Evolutionary conservation across 2,329 filamentous ascomycete species (phyloP), one percentile per base, ranked within the genome.

Genomic region (Fusarium graminum): DNA sequence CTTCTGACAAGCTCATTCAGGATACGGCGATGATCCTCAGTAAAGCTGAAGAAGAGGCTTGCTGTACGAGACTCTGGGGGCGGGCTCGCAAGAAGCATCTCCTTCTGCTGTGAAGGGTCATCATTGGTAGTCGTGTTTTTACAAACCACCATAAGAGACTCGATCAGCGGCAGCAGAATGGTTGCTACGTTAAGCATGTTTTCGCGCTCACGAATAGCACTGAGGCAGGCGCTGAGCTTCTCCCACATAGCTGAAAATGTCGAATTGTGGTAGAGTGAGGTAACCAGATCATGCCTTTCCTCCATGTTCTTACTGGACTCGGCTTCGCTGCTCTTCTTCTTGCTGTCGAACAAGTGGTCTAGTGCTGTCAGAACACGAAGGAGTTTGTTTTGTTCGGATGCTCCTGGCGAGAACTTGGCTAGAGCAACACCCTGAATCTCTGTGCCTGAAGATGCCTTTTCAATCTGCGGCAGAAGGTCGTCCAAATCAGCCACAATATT

Each of bases 111-210:
- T 44, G 80, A 73, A 11, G 75, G 91, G 26, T 88, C 81, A 62
- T 95, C 92, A 74, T 89, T 90, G 52, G 93, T 83, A 2, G 93
- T 91, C 10, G 93, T 97, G 78, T 98, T 98, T 83, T 98, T 99
- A 86, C 96, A 99, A 28, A 99, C 94, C 52, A 99, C 95, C 95
- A 99, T 99, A 63, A 99, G 83, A 7, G 94, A 93, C 78, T 99
- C 95, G 63, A 99, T 97, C 29, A 99, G 83, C 29, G 95, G 95
- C 34, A 98, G 83, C 26, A 99, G 85, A 66, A 98, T 98, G 1
- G 94, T 98, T 29, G 95, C 96, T 56, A 99, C 94, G 73, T 97
- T 97, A 74, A 98, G 88, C 90, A 98, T 95, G 75, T 93, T 96
- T 76, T 97, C 94, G 57, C 94, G 92, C 77, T 96, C 88, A 50